phyloP scores from a whole-genome alignment of 2,329 filamentous ascomycete species.

The Calcarisporium arbuscula region DNA sequence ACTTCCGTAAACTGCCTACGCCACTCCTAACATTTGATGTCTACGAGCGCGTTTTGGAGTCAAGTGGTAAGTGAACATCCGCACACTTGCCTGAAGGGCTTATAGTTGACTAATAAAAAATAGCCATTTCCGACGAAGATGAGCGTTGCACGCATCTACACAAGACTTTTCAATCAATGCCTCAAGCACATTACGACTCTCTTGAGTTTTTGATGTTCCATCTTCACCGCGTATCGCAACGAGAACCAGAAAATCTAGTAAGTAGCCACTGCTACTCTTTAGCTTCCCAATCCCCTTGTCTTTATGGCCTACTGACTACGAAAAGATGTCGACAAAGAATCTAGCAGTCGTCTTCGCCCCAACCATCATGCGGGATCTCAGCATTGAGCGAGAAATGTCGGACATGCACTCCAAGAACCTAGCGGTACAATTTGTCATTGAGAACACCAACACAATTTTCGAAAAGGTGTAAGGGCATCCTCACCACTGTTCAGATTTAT shows the following conservation, averaged over 20 bases:
- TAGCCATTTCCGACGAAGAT: conserved; percentile 57
- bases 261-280: conserved; percentile 21
- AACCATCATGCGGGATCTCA: conserved; percentile 90
- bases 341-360: conserved; percentile 95
- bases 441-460: conserved; percentile 82
- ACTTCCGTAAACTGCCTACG: conserved; percentile 86
- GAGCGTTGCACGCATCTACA: conserved; percentile 68
- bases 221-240: conserved; percentile 75
- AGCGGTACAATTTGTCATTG: conserved; percentile 87
- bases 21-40: conserved; percentile 89
- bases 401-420: conserved; percentile 93
- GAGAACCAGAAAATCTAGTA: conserved; percentile 79
- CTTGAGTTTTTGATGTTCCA: conserved; percentile 94
- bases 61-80: conserved; percentile 51
- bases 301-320: conserved; percentile 11
- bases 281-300: neutral
- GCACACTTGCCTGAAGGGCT: neutral
- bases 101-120: conserved; percentile 14
- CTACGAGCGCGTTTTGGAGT: conserved; percentile 84
- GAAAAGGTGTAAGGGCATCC: conserved; percentile 30
- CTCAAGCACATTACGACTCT: conserved; percentile 77
- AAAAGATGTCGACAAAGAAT: conserved; percentile 90
- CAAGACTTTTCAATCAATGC: conserved; percentile 70
- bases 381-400: conserved; percentile 88
- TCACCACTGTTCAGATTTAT: too few species aligned